These are phyloP conservation scores for Xylaria sp. DNA, from an alignment of 2,329 filamentous ascomycete genomes.

Conservation along the genomic window DNA sequence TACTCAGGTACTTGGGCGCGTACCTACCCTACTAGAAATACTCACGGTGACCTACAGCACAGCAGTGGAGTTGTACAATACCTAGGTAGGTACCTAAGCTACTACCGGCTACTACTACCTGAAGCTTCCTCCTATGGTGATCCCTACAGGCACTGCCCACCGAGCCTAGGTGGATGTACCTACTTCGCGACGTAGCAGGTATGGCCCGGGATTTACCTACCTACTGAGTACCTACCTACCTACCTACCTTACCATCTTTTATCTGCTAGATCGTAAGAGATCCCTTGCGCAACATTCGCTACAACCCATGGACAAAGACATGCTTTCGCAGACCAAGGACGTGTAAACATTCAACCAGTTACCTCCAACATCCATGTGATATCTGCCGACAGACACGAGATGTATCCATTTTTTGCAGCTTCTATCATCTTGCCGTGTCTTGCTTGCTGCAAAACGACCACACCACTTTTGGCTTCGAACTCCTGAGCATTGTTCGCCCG, in stretches of 20 bases:
- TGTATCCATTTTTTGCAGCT: conserved; percentile 2
- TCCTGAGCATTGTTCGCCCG: not conserved
- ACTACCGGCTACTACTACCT: not conserved
- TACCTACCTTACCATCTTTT: too few species aligned
- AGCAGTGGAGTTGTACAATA: not conserved
- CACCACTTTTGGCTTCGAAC: not conserved
- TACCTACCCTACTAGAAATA: not conserved
- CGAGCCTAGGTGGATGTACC: too few species aligned
- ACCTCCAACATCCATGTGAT: too few species aligned
- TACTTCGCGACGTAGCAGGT: too few species aligned
- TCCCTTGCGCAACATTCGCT: not conserved
- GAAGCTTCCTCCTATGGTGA: too few species aligned
- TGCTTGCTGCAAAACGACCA: conserved; percentile 7
- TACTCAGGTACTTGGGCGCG: too few species aligned
- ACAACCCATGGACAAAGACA: conserved; percentile 4
- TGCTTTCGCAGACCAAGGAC: not conserved
- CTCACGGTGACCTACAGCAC: not conserved
- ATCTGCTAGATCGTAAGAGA: too few species aligned
- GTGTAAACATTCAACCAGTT: not conserved
- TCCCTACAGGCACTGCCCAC: too few species aligned
- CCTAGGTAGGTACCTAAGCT: not conserved
- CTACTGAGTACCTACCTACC: not conserved
- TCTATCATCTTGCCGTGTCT: conserved; percentile 2
- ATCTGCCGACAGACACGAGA: conserved; percentile 11
- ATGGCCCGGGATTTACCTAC: too few species aligned